Evolutionary conservation across 805 yeast genomes (phyloP).

Genomic region (Kazachstania taianensis): DNA sequence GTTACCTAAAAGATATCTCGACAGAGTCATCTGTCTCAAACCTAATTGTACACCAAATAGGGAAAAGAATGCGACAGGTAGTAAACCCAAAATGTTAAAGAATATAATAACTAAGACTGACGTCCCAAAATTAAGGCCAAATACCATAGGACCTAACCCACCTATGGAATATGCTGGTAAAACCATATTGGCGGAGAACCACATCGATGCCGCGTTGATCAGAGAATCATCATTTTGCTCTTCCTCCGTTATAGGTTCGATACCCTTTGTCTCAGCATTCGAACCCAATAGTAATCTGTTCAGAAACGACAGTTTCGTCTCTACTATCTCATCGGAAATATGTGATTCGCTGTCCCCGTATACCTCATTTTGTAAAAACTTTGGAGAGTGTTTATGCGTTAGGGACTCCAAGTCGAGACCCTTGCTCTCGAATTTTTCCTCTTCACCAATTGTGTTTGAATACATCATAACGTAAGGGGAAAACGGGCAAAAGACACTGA

Average conservation of each 20-base stretch:
- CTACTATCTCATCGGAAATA: slow-evolving; percentile 6
- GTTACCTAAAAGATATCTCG: slow-evolving; percentile 72
- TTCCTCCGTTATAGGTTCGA: slow-evolving; percentile 70
- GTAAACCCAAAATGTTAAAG: slow-evolving; percentile 61
- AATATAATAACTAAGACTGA: slow-evolving; percentile 56
- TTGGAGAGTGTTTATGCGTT: not conserved
- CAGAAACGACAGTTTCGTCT: slow-evolving; percentile 14
- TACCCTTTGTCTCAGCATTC: slow-evolving; percentile 58
- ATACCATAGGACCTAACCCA: slow-evolving; percentile 53
- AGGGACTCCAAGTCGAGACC: not conserved
- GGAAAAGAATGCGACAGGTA: slow-evolving; percentile 77
- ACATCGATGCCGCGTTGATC: slow-evolving; percentile 71
- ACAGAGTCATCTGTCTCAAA: slow-evolving; percentile 75
- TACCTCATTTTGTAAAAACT: not conserved
- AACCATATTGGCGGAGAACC: slow-evolving; percentile 85
- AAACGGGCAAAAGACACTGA: no score
- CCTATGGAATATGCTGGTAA: slow-evolving; percentile 78
- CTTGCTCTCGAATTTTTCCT: no score
- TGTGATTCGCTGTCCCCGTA: slow-evolving; percentile 5
- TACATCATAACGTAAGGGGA: no score
- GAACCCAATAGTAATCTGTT: slow-evolving; percentile 19
- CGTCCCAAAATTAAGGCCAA: slow-evolving; percentile 65
- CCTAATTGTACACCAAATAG: slow-evolving; percentile 78
- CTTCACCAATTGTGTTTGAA: no score
- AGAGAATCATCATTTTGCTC: slow-evolving; percentile 62